These are phyloP conservation scores for Strobilomyces dryophilus DNA, from an alignment of 768 basidiomycete genomes.

Conservation along the genomic window DNA sequence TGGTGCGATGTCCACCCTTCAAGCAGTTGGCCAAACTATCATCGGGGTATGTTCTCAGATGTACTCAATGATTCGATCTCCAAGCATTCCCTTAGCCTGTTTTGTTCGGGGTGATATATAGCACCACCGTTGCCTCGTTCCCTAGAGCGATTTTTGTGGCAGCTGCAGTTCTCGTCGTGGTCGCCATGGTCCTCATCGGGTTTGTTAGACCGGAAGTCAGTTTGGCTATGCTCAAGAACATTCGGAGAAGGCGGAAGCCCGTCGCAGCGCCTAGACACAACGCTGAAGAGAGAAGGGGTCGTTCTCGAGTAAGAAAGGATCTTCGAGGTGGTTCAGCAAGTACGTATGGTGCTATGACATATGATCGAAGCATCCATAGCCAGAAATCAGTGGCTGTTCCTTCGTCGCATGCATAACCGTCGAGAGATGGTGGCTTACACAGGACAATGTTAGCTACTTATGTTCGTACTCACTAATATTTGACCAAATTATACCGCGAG, in stretches of 20 bases:
- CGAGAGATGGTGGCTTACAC: constrained; percentile 1
- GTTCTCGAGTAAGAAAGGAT: constrained; percentile 38
- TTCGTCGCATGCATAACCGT: constrained; percentile 1
- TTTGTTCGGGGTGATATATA: constrained; percentile 65
- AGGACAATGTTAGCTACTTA: background rate
- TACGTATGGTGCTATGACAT: constrained; percentile 14
- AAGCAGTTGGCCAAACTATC: constrained; percentile 63
- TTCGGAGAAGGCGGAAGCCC: constrained; percentile 4
- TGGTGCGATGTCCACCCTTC: constrained; percentile 66
- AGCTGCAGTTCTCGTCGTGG: constrained; percentile 51
- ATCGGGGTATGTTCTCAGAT: constrained; percentile 34
- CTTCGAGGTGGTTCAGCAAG: constrained; percentile 31
- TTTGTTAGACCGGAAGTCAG: constrained; percentile 36
- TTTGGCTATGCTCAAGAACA: constrained; percentile 16
- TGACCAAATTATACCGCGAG: background rate
- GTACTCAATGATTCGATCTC: constrained; percentile 6
- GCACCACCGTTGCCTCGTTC: constrained; percentile 55
- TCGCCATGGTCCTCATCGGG: constrained; percentile 45
- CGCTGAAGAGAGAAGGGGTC: constrained; percentile 19
- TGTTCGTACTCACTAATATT: constrained; percentile 13
- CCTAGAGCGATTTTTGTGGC: constrained; percentile 67
- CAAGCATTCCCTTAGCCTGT: constrained; percentile 46
- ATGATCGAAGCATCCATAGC: constrained; percentile 6
- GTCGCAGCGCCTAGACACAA: constrained; percentile 2
- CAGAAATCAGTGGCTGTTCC: constrained; percentile 4